Percentiles rank a stretch among this genome's conserved stretches.
Evolutionary conservation across 129 eudicot species (phyloP).

Genomic region (Escallonia rubra): DNA sequence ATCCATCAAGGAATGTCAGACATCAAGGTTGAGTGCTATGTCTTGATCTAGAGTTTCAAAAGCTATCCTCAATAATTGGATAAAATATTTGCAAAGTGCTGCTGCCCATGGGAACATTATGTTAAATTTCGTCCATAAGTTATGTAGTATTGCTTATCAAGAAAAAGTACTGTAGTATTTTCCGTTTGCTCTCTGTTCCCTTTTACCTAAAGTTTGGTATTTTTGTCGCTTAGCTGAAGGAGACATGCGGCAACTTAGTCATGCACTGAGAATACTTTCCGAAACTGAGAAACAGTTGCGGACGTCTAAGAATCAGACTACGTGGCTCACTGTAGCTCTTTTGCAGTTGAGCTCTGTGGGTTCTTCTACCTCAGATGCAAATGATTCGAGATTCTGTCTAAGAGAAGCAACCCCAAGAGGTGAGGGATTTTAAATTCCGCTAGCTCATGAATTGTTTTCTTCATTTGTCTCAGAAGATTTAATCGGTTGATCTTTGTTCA

Average conservation of each 20-base stretch:
- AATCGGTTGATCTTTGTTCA: background rate
- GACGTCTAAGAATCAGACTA: slow-evolving; percentile 75
- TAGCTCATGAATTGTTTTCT: background rate
- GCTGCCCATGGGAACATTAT: too few species aligned
- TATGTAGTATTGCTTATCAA: too few species aligned
- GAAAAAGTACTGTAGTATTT: background rate
- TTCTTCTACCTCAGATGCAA: slow-evolving; percentile 37
- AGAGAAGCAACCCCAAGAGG: slow-evolving; percentile 53
- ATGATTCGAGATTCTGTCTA: slow-evolving; percentile 47
- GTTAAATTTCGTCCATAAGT: too few species aligned
- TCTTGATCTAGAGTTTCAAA: background rate
- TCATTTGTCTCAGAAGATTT: background rate
- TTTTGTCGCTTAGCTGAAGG: slow-evolving; percentile 64
- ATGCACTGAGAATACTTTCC: slow-evolving; percentile 72
- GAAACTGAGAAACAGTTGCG: slow-evolving; percentile 93
- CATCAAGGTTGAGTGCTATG: background rate
- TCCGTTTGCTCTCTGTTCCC: background rate
- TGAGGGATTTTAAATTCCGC: slow-evolving; percentile 14
- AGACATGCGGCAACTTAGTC: slow-evolving; percentile 73
- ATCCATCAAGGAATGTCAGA: too few species aligned
- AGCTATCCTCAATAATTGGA: background rate
- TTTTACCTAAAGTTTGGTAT: background rate
- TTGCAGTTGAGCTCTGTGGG: slow-evolving; percentile 72
- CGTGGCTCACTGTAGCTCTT: slow-evolving; percentile 94
- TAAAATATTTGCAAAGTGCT: background rate